Conservation (phyloP, 2,329 filamentous ascomycete species). For the Teratosphaeria destructans region DNA sequence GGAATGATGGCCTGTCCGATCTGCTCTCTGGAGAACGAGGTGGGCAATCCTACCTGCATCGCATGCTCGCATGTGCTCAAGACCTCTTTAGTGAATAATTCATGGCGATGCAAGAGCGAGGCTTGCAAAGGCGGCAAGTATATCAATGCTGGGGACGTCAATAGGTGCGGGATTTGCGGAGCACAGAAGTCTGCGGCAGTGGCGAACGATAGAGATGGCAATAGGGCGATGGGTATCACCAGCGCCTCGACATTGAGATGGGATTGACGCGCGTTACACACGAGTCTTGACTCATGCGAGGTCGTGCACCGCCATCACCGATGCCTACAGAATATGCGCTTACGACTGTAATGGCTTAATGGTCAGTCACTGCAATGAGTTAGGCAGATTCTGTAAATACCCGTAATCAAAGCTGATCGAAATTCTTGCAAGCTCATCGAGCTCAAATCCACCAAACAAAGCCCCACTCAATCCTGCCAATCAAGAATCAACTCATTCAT, state of each 20-base stretch:
- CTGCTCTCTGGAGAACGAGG: slow-evolving; percentile 58
- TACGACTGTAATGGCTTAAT: neutral
- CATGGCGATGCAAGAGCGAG: slow-evolving; percentile 54
- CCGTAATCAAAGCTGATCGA: too few species aligned
- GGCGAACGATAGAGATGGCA: neutral
- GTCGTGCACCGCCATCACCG: neutral
- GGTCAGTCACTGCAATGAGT: neutral
- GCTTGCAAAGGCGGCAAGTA: slow-evolving; percentile 50
- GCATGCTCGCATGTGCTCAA: slow-evolving; percentile 63
- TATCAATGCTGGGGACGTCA: slow-evolving; percentile 58
- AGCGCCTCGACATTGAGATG: slow-evolving; percentile 22
- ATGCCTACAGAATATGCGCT: neutral
- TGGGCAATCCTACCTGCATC: slow-evolving; percentile 47
- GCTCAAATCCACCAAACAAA: neutral
- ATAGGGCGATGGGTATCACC: slow-evolving; percentile 15
- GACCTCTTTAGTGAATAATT: slow-evolving; percentile 38
- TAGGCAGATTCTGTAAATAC: neutral
- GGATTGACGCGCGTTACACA: slow-evolving; percentile 14
- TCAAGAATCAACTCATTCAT: slow-evolving; percentile 39
- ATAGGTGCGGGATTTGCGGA: slow-evolving; percentile 61
- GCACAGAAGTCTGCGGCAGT: slow-evolving; percentile 16
- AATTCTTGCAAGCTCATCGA: neutral
- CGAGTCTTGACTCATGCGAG: neutral
- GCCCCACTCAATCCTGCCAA: slow-evolving; percentile 26
- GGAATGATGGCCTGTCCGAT: slow-evolving; percentile 34